Base-by-base conservation (phyloP, 2,329 filamentous ascomycete species). In the Rhexocercosporidium sp. region DNA sequence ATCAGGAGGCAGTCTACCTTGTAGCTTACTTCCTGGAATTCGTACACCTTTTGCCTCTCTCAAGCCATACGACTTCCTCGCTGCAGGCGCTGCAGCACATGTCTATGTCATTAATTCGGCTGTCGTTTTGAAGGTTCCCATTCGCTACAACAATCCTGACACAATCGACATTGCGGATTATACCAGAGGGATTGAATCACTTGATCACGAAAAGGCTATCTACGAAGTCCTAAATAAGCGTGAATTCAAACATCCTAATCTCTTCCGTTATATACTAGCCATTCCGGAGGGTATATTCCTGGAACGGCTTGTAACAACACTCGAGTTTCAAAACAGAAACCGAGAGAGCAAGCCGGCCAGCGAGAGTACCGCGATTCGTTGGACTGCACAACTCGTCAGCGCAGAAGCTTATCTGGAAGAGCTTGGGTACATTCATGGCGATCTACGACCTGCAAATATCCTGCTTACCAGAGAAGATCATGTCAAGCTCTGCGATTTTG, bases 401-500 rank as follows among this genome's bases (percentile, higher is more conserved):
- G 49, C 62, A 47, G 53, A 29, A 49, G 53, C 37, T 31, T 64
- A 47, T 57, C 62, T 64, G 4, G 62, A 64, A 59, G 34, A 64
- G 49, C 49, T 57, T 44, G 53, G 37, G 9, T 64, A 47, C 37
- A 31, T 64, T 57, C 62, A 64, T 47, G 49, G 62, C 39, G 49
- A 64, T 37, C 18, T 64, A 49, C 62, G 62, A 39, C 62, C 62
- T 22, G 51, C 62, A 57, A 64, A 64, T 27, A 64, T 64, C 37
- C 27, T 64, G 20, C 37, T 64, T 31, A 57, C 34, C 20, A 64
- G 47, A 25, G 34, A 62, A 34, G 49, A 37, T 41, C 62, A 64
- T 59, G 34, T 64, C 49, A 64, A 64, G 37, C 53, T 64, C 18
- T 57, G 49, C 29, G 49, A 64, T 59, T 64, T 64, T 20, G 62